Evolutionary conservation across 2,329 filamentous ascomycete genomes (phyloP), one percentile per base, ranked within the genome.

Genomic region (Lasiodiplodia gonubiensis): DNA sequence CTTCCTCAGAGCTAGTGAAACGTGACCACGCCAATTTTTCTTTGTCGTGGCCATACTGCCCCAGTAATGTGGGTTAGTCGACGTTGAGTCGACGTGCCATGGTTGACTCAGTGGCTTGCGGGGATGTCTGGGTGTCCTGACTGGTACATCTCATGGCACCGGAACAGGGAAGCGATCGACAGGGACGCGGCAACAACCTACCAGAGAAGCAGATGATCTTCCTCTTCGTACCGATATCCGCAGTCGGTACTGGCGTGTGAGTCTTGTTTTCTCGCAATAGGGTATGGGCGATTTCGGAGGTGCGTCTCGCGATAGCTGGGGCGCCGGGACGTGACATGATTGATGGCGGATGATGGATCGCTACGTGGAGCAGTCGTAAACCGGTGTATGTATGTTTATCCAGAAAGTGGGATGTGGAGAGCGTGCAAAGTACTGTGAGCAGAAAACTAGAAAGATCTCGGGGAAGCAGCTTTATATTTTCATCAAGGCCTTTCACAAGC

Each of bases 161-260:
- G 46, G 57, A 51, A 61, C 21, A 18, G 60, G 51, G n/a, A 53
- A 51, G 25, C 16, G 49, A 66, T 66, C 51, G 64, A 66, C 52
- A 48, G 52, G 37, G 39, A 57, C 30, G 21, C 46, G 59, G 59
- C 57, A 35, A 60, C 37, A 16, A 48, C 65, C 60, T 80, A 86
- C 84, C 85, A 72, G 85, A 87, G 73, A 87, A 87, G 74, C 84
- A 86, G 68, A 87, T 83, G 67, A 87, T 85, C 78, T 87, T 87
- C 70, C 85, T 78, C 78, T 83, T 86, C 54, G 80, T 84, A 68
- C 76, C 77, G 57, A 79, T 72, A 30, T 72, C 71, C 33, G 71
- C 70, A 18, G 72, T 69, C 59, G 70, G 67, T 18, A 71, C 63
- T 39, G 67, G 64, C 33, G 72, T 68, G 46, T 70, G 70, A 23